These are phyloP conservation scores for Penicillium sp. DNA, from an alignment of 2,329 filamentous ascomycete species.

Conservation along the genomic window DNA sequence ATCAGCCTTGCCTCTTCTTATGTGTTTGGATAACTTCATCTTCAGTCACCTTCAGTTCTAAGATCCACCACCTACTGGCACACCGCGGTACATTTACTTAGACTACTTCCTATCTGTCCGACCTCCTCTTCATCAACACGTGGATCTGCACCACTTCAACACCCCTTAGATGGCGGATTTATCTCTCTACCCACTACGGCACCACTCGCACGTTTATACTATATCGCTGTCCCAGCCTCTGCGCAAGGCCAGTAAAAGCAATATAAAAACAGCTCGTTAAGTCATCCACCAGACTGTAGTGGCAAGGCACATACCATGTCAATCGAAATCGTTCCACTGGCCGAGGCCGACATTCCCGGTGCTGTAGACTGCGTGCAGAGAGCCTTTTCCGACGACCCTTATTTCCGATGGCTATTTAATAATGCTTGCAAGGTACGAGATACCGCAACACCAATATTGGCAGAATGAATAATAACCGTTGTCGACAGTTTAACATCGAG, in stretches of 20 bases:
- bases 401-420: constrained; percentile 60
- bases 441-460: not conserved
- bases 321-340: constrained; percentile 54
- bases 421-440: constrained; percentile 51
- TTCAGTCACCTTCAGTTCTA: not conserved
- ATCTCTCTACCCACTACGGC: constrained; percentile 29
- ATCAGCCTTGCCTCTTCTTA: constrained; percentile 11
- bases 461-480: constrained; percentile 6
- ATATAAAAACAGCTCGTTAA: constrained; percentile 19
- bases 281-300: constrained; percentile 15
- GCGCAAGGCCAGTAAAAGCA: constrained; percentile 30
- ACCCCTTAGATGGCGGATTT: constrained; percentile 32
- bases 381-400: constrained; percentile 63
- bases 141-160: constrained; percentile 16
- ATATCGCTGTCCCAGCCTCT: constrained; percentile 32
- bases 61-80: constrained; percentile 4
- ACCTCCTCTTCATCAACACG: constrained; percentile 9
- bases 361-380: constrained; percentile 62
- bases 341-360: constrained; percentile 56
- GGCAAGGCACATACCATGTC: constrained; percentile 37
- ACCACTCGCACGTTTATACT: constrained; percentile 31
- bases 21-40: constrained; percentile 1
- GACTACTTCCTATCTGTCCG: not conserved
- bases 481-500: constrained; percentile 51
- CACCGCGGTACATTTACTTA: constrained; percentile 1